Base-by-base conservation (phyloP, 2,329 filamentous ascomycete genomes). In the Alternaria solani region DNA sequence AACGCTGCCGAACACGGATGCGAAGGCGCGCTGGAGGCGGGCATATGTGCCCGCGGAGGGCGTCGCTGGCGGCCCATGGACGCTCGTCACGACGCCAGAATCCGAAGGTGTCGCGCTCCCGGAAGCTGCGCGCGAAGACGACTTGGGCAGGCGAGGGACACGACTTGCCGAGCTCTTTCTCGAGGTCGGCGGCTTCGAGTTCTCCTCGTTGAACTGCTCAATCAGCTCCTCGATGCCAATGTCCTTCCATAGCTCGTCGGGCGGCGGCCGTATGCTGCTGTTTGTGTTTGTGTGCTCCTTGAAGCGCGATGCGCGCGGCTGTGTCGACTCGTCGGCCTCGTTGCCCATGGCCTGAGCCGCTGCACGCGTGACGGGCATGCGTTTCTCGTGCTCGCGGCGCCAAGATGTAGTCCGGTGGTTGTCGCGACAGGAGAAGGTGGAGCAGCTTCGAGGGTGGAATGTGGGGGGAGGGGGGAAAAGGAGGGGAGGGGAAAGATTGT, bases 241-340 rank as follows among this genome's bases (percentile, higher is more conserved):
- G 20, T 73, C 70, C 49, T 66, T 66, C 71, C 72, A 74, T 41
- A 75, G 64, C 56, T 70, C 67, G 28, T 70, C 69, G 1, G 75
- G 74, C 55, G 75, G 74, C 20, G 75, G 63, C 23, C 66, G 68
- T 46, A 77, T 77, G 39, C 57, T 67, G 55, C 54, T 66, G 20
- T 62, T 70, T 5, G 70, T 73, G 63, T 76, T 76, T 4, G 73
- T 75, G 59, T 69, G 72, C 49, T 75, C 73, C 41, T 55, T 66
- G 64, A 75, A 75, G 32, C 68, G 64, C 51, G 68, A 72, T 14
- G 68, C 52, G 59, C 73, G 74, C 41, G 68, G 64, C 12, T 25
- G 59, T 18, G 52, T 57, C n/a, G 68, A 58, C 43, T 69, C 68
- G n/a, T 68, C 66, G 18, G 20, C 47, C 16, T 71, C 67, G 54